A percentile compares a stretch with the other conserved stretches of the same genome.
Conservation (phyloP, 2,329 filamentous ascomycete species). For the Colletotrichum musae region DNA sequence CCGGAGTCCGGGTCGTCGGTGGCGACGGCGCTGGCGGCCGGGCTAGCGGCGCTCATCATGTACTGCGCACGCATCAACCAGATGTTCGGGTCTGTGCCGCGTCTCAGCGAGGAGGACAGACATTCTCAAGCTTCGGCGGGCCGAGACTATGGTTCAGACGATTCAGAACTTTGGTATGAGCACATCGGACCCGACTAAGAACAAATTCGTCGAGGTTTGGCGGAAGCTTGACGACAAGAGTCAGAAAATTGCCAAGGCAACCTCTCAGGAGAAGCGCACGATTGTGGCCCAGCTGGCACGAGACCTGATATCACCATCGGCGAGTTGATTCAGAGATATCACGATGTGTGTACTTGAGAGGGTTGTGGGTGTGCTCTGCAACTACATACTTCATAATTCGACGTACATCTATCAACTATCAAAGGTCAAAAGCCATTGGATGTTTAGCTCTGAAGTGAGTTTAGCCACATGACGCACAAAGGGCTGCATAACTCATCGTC, state of each 20-base stretch:
- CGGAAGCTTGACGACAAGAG: conserved; percentile 42
- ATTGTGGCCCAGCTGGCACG: conserved; percentile 2
- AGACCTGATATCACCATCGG: background rate
- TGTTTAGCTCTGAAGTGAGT: too few species aligned
- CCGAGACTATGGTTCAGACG: background rate
- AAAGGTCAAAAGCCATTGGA: too few species aligned
- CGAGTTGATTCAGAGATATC: too few species aligned
- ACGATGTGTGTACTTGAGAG: too few species aligned
- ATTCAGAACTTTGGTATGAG: conserved; percentile 16
- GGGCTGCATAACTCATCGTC: too few species aligned
- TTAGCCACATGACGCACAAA: too few species aligned
- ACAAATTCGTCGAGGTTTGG: conserved; percentile 48
- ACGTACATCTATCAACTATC: too few species aligned
- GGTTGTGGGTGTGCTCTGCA: too few species aligned
- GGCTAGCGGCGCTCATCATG: conserved; percentile 50
- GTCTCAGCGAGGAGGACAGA: conserved; percentile 38
- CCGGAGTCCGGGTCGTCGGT: conserved; percentile 45
- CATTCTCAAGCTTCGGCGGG: conserved; percentile 36
- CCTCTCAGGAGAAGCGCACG: background rate
- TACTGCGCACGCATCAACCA: conserved; percentile 43
- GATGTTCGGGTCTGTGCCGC: background rate
- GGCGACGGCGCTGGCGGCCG: conserved; percentile 49
- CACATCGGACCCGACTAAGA: conserved; percentile 37
- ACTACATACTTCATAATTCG: rapidly evolving
- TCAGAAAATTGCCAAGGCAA: background rate